phyloP scores from a whole-genome alignment of 2,329 filamentous ascomycete species.

The Talaromyces sp. region DNA sequence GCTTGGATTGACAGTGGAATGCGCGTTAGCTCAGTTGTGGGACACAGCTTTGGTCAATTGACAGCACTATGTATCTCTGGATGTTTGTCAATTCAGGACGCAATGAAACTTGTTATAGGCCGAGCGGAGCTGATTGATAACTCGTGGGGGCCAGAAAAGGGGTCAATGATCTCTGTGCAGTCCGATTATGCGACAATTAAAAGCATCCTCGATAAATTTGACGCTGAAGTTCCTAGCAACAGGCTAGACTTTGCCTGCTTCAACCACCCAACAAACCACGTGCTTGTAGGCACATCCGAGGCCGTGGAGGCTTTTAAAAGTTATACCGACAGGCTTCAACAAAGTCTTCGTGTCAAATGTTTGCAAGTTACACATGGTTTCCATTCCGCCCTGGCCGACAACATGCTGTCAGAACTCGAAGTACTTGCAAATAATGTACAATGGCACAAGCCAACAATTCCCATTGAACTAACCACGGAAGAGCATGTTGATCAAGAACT shows the following conservation, averaged over 20 bases:
- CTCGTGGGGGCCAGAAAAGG: constrained; percentile 30
- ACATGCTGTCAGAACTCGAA: constrained; percentile 25
- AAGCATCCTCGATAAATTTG: constrained; percentile 12
- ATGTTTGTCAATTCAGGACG: constrained; percentile 26
- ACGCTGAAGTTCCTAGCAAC: constrained; percentile 9
- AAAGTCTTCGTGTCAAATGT: constrained; percentile 29
- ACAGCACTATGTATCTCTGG: constrained; percentile 32
- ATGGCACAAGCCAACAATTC: constrained; percentile 4
- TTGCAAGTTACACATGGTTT: constrained; percentile 47
- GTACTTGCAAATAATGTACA: constrained; percentile 12
- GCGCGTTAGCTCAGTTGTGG: constrained; percentile 29
- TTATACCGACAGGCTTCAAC: background rate
- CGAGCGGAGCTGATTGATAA: constrained; percentile 29
- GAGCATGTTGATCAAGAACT: background rate
- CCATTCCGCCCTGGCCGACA: constrained; percentile 42
- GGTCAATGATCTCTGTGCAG: constrained; percentile 33
- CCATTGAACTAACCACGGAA: constrained; percentile 19
- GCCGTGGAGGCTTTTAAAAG: constrained; percentile 10
- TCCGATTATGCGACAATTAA: constrained; percentile 24
- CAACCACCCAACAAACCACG: constrained; percentile 43
- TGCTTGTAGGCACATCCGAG: constrained; percentile 34
- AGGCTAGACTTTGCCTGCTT: constrained; percentile 43
- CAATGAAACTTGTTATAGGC: constrained; percentile 24
- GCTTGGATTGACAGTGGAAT: constrained; percentile 38
- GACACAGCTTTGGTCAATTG: constrained; percentile 38